Conservation (phyloP, 1,284 basidiomycete genomes). For the Melampsora americana region DNA sequence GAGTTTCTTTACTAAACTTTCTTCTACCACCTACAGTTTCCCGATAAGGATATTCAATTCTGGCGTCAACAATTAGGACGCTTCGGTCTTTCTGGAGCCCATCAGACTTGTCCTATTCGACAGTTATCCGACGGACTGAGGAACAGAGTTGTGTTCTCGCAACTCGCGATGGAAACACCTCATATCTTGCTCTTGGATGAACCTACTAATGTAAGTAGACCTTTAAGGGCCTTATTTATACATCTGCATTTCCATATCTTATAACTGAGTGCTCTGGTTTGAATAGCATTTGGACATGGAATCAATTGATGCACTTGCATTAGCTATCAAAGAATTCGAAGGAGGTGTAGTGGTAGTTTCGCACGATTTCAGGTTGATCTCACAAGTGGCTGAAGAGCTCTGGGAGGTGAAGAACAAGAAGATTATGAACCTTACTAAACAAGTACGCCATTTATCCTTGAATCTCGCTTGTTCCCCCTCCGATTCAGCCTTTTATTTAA, state of each 20-base stretch:
- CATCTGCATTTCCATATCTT: too few species aligned
- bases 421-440: constrained; percentile 84
- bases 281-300: constrained; percentile 66
- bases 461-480: not conserved
- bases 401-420: constrained; percentile 97
- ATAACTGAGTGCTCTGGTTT: too few species aligned
- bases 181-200: constrained; percentile 54
- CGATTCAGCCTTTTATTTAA: not conserved
- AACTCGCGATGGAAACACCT: constrained; percentile 58
- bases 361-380: constrained; percentile 93
- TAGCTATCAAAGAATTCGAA: constrained; percentile 92
- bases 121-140: constrained; percentile 92
- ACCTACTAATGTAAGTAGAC: constrained; percentile 52
- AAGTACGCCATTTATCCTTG: constrained; percentile 59
- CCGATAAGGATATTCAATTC: constrained; percentile 88
- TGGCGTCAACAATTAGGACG: constrained; percentile 92
- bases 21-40: constrained; percentile 59
- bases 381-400: constrained; percentile 91
- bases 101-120: constrained; percentile 88
- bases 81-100: constrained; percentile 88
- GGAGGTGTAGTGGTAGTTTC: constrained; percentile 97
- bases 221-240: too few species aligned
- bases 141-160: constrained; percentile 66
- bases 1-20: not conserved
- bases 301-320: constrained; percentile 90